Evolutionary conservation across 495 filamentous ascomycete species (phyloP).

Genomic region (Lasiosphaeria hispida): DNA sequence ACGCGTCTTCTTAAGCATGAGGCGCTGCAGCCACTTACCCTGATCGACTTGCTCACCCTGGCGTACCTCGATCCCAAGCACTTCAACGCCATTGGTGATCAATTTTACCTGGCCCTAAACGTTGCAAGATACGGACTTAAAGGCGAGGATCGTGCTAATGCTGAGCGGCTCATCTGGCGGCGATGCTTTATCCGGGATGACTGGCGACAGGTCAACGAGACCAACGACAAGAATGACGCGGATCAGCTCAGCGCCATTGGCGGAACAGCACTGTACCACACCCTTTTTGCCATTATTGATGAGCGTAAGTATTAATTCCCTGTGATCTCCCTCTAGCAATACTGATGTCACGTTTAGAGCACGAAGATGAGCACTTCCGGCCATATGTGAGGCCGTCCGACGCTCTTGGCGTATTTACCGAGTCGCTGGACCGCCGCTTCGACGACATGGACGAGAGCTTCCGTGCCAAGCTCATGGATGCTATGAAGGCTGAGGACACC

Average conservation of each 20-base stretch:
- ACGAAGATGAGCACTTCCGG: constrained; percentile 34
- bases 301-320: constrained; percentile 39
- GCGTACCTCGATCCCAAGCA: constrained; percentile 49
- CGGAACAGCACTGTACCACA: constrained; percentile 51
- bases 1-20: constrained; percentile 63
- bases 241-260: constrained; percentile 44
- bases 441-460: constrained; percentile 41
- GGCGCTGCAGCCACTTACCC: constrained; percentile 59
- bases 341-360: constrained; percentile 22
- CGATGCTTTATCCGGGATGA: constrained; percentile 76
- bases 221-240: constrained; percentile 50
- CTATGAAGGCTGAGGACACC: constrained; percentile 56
- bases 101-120: constrained; percentile 71
- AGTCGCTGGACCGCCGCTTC: constrained; percentile 55
- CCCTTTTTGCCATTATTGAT: constrained; percentile 43
- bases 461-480: constrained; percentile 50
- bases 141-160: constrained; percentile 50
- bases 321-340: background rate
- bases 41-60: constrained; percentile 83
- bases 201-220: constrained; percentile 62
- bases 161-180: constrained; percentile 77
- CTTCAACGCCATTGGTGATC: constrained; percentile 38
- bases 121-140: constrained; percentile 58
- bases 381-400: constrained; percentile 49
- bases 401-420: constrained; percentile 50